Percentiles rank a stretch among this genome's conserved stretches.
phyloP scores from a whole-genome alignment of 179 eudicot genomes.

The Silene noctiflora region DNA sequence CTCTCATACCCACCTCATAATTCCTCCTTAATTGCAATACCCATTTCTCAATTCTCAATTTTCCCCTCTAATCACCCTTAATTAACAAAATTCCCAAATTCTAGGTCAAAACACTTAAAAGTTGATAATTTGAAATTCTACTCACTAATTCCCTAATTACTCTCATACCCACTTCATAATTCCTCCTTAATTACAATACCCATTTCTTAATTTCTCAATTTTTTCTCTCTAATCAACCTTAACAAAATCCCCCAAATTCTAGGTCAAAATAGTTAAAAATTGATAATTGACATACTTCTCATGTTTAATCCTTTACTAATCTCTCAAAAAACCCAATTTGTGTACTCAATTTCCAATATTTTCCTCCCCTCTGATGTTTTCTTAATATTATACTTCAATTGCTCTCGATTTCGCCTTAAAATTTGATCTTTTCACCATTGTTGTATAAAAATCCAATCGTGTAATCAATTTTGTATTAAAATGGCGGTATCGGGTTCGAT shows the following conservation, averaged over 20 bases:
- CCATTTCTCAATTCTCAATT: conserved; percentile 3
- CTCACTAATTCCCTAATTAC: conserved; percentile 26
- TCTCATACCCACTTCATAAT: conserved; percentile 1
- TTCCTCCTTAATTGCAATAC: neutral
- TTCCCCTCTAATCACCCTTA: neutral
- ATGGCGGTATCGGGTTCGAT: conserved; percentile 49
- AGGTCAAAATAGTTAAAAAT: neutral
- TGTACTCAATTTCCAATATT: conserved; percentile 44
- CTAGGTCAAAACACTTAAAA: neutral
- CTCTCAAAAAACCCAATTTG: conserved; percentile 35
- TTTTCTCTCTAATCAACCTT: neutral
- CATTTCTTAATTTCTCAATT: conserved; percentile 2
- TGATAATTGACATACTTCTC: conserved; percentile 36
- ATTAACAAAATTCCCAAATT: neutral
- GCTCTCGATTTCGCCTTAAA: conserved; percentile 62
- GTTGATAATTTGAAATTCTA: conserved; percentile 25
- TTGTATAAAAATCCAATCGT: neutral
- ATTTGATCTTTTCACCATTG: conserved; percentile 12
- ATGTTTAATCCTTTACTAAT: conserved; percentile 48
- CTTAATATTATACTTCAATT: conserved; percentile 41
- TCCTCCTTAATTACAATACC: neutral
- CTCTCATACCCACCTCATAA: conserved; percentile 1
- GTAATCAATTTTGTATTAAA: neutral
- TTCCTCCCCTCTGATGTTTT: conserved; percentile 44
- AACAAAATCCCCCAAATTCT: neutral